Percentiles rank a stretch among this genome's conserved stretches.
Conservation (phyloP, 176 grass and related monocot genomes). For the Lolium multiflorum region DNA sequence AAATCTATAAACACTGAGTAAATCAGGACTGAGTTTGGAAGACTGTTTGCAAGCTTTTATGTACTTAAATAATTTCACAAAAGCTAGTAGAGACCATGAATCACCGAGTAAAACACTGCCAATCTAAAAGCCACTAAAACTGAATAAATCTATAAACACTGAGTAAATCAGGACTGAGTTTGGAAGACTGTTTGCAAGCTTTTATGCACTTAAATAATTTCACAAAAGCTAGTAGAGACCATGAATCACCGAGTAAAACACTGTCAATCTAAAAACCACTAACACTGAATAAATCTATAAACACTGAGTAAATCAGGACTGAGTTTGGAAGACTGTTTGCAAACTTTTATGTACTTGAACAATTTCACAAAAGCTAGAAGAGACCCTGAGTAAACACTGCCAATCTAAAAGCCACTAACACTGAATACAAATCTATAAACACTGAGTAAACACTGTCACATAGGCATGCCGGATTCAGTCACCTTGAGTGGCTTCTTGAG, state of each 20-base stretch:
- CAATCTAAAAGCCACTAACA: not conserved
- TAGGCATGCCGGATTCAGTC: constrained; percentile 35
- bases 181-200: not conserved
- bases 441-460: no score
- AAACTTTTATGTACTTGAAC: not conserved
- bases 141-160: not conserved
- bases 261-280: not conserved
- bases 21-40: not conserved
- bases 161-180: not conserved
- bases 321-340: not conserved
- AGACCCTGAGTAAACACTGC: not conserved
- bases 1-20: no score
- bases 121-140: not conserved
- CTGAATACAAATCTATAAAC: not conserved
- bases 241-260: not conserved
- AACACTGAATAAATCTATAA: not conserved
- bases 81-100: not conserved
- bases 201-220: not conserved
- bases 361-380: not conserved
- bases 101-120: not conserved
- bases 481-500: constrained; percentile 76
- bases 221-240: not conserved
- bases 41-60: not conserved
- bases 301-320: not conserved
- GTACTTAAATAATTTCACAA: constrained; percentile 2